Evolutionary conservation across 306 rosid species (phyloP), one percentile per base, ranked within the genome.

Genomic region (Casuarina glauca): DNA sequence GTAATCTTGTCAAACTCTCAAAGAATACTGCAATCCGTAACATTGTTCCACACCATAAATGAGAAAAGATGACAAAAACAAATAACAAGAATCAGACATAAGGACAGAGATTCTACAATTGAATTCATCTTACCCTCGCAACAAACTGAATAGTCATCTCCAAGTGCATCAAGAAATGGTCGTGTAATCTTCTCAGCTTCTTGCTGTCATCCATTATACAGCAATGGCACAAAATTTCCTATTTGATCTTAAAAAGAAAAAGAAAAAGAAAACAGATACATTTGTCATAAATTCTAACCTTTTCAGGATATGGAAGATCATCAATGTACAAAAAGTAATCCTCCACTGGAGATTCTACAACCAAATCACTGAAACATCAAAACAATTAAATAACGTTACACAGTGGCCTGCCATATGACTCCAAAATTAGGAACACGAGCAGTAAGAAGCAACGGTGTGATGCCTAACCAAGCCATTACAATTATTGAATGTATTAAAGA

Each of bases 341-440:
- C 88, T 95, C 98, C 79, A 95, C 90, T 0, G 96, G 98, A 80
- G 97, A 93, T 74, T 90, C 97, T 77, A 91, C 98, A 54, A 95
- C 96, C 93, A 95, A 85, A 91, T 92, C 98, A 74, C 98, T 95
- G 91, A 63, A 64, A 87, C 63, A 80, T 19, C 69, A n/a, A 80
- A 70, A 77, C 81, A 71, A 11, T 46, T 60, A 20, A 19, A 71
- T 82, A 72, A 68, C 39, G 72, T 76, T 54, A 72, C 69, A 72
- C 38, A 32, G 70, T 20, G 17, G 64, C 58, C 52, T 9, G 55
- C 76, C 72, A 13, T 41, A 75, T 77, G 57, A 36, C 35, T 70
- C 70, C 50, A 36, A 43, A 2, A 26, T 77, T 53, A 44, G 74
- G 73, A 73, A 75, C 53, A 44, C 74, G 61, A 78, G 43, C 60